Conservation (phyloP, 2,329 filamentous ascomycete species). For the Colletotrichum truncatum region DNA sequence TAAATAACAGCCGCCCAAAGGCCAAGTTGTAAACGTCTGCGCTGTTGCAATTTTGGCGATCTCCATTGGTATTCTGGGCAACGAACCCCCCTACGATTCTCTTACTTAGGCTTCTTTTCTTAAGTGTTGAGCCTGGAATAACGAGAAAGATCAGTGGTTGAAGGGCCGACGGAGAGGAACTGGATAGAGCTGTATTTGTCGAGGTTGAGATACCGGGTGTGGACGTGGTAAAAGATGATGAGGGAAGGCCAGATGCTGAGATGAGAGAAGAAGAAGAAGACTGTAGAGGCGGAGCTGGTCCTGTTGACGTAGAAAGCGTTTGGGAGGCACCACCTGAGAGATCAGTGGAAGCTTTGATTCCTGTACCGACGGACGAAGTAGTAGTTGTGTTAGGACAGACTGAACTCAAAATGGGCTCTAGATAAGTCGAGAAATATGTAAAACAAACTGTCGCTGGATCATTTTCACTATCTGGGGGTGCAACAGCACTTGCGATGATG, state of each 20-base stretch:
- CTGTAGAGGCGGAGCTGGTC: no score
- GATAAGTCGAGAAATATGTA: not conserved
- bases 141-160: not conserved
- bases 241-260: not conserved
- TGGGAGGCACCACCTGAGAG: not conserved
- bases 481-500: not conserved
- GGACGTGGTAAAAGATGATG: not conserved
- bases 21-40: not conserved
- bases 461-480: not conserved
- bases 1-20: not conserved
- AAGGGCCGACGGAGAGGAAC: not conserved
- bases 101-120: not conserved
- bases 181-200: not conserved
- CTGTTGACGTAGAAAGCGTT: not conserved
- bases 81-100: not conserved
- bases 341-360: not conserved
- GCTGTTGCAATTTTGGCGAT: not conserved
- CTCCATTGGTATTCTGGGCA: not conserved
- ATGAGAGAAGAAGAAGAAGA: no score
- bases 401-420: not conserved
- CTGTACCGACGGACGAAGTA: not conserved
- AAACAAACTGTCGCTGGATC: not conserved
- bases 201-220: not conserved
- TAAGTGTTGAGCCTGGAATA: not conserved
- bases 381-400: not conserved